These are phyloP conservation scores for Arachnomyces sp. DNA, from an alignment of 2,329 filamentous ascomycete species.

Conservation along the genomic window DNA sequence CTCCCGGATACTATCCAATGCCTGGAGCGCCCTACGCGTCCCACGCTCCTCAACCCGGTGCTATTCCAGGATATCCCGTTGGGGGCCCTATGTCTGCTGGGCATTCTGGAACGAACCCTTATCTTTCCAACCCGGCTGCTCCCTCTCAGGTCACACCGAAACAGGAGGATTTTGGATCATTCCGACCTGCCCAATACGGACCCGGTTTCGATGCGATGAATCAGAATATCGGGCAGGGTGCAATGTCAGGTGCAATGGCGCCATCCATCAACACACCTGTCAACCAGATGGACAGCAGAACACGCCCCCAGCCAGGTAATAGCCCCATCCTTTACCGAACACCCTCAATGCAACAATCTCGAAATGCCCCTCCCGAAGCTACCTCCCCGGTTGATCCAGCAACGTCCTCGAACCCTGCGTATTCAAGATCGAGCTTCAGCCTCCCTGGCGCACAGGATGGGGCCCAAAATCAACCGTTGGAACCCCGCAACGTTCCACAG, in stretches of 20 bases:
- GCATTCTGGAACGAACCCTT: conserved; percentile 29
- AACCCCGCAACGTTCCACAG: conserved; percentile 22
- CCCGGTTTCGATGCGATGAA: conserved; percentile 28
- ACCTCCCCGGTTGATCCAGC: conserved; percentile 32
- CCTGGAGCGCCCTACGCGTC: conserved; percentile 25
- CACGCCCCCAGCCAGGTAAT: conserved; percentile 28
- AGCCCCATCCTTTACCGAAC: conserved; percentile 32
- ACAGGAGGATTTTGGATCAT: conserved; percentile 30
- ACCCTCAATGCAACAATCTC: conserved; percentile 28
- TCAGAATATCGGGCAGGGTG: conserved; percentile 17
- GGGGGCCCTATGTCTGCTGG: conserved; percentile 21
- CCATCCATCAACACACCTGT: conserved; percentile 23
- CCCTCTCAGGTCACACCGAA: conserved; percentile 25
- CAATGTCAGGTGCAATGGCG: conserved; percentile 25
- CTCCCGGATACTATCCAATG: conserved; percentile 29
- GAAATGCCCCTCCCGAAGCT: conserved; percentile 29
- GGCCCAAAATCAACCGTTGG: conserved; percentile 20
- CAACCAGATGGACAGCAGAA: conserved; percentile 27
- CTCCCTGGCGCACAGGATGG: conserved; percentile 26
- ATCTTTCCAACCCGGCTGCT: conserved; percentile 26
- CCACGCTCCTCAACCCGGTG: conserved; percentile 13
- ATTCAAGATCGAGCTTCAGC: conserved; percentile 31
- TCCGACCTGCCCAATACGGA: conserved; percentile 26
- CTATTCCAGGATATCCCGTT: conserved; percentile 29
- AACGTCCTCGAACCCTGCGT: conserved; percentile 23